Evolutionary conservation across 371 early-diverging fungal genomes (phyloP).

Genomic region (Rhizopus arrhizus): DNA sequence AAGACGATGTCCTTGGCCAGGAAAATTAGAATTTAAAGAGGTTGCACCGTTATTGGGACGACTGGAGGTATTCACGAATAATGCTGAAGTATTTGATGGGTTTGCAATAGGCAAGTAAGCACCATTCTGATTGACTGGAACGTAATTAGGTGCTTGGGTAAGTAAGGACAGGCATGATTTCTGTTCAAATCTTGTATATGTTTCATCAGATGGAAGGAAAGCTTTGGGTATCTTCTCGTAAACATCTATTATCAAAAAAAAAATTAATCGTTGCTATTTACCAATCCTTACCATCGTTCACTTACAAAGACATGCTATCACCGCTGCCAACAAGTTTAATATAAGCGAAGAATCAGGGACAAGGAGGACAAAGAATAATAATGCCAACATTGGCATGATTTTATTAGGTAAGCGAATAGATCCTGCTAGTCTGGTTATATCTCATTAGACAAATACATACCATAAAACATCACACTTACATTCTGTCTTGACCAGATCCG

Average conservation of each 20-base stretch:
- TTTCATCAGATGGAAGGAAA: conserved; percentile 18
- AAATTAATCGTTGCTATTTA: not conserved
- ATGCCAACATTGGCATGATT: conserved; percentile 25
- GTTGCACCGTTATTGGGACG: not conserved
- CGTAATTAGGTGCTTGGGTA: conserved; percentile 20
- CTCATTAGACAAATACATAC: not conserved
- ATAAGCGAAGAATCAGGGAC: conserved; percentile 26
- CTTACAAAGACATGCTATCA: conserved; percentile 27
- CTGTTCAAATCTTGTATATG: conserved; percentile 16
- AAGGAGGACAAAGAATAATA: conserved; percentile 29
- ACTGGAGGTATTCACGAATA: not conserved
- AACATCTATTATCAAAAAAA: conserved; percentile 18
- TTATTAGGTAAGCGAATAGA: conserved; percentile 32
- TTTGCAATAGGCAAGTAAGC: conserved; percentile 27
- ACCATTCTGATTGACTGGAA: conserved; percentile 16
- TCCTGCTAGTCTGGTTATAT: conserved; percentile 25
- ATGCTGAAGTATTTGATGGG: not conserved
- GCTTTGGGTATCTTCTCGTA: conserved; percentile 14
- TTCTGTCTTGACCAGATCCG: conserved; percentile 20
- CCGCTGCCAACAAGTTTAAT: conserved; percentile 20
- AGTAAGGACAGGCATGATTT: conserved; percentile 18
- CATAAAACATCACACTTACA: conserved; percentile 10
- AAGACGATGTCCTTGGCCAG: conserved; percentile 24
- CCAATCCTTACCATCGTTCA: not conserved
- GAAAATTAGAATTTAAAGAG: conserved; percentile 3